Base-by-base conservation (phyloP, 2,329 filamentous ascomycete species). In the Coleophoma crateriformis region DNA sequence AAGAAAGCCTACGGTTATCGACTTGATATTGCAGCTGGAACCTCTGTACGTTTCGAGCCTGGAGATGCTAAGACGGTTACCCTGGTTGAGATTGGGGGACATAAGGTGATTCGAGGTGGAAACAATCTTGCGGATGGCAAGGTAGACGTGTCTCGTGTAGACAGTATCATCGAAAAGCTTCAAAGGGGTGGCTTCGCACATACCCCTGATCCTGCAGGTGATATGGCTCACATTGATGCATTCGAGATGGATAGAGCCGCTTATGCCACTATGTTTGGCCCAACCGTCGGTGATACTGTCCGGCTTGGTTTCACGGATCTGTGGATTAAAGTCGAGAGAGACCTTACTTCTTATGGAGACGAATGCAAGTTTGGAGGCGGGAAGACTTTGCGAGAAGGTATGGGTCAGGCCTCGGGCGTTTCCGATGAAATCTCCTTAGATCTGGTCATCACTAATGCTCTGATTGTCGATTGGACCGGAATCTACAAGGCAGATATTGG, bases 401-500 rank as follows among this genome's bases (percentile, higher is more conserved):
- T 97, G 91, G 92, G 91, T 3, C 91, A 96, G 71, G 88, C 90
- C 5, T 86, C 85, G 20, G 91, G 89, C 4, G 78, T 88, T 40
- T 70, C 78, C 0, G 86, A 92, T 60, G 73, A 76, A 2, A 83
- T 91, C 20, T 82, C 81, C 20, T 71, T 96, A 51, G 92, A 97
- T 65, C 79, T 92, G 43, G 88, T 96, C 20, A 82, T 97, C 52
- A 89, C 85, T 2, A 97, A 96, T 61, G 92, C 91, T 5, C 71
- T 97, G 55, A 85, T 97, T 35, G 78, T 97, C 17, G 92, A 97
- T 71, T 95, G 87, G 79, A 86, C 80, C 1, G 92, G 92, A 44
- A 96, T 97, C 63, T 95, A 89, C 76, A 97, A 97, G 72, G 92
- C 91, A 6, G 92, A 97, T 67, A 95, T 97, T 64, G 92, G 92